Base-by-base conservation (phyloP, 352 stramenopile species). In the Globisporangium viniferum region DNA sequence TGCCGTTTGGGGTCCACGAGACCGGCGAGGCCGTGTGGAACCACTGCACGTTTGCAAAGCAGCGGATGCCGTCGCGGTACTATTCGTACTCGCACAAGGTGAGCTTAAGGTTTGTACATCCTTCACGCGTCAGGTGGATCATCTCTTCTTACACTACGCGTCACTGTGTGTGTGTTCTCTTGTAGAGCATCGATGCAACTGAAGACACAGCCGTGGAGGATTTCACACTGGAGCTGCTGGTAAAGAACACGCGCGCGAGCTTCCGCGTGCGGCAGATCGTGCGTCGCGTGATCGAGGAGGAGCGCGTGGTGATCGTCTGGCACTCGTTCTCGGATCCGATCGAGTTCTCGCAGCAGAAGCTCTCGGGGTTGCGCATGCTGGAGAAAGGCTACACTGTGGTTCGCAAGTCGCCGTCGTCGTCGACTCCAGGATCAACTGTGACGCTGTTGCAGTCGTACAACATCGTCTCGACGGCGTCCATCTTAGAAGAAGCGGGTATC, bases 261-360 rank as follows among this genome's bases (percentile, higher is more conserved):
- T 89, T 89, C 73, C 69, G 70, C 12, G 77, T 89, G 58, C 79
- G 84, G 36, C 80, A 91, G 53, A 73, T 91, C 55, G 76, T 88
- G 31, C 77, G 82, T 2, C 75, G 79, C 15, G 86, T 86, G 73
- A 73, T 81, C 20, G 78, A 89, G 44, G 33, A 70, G 6, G 80
- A 88, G 69, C 75, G 77, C 33, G 69, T 86, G 20, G 79, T 90
- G 57, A 85, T 90, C 36, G 79, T 80, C 35, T 90, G 80, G 80
- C 76, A 69, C 35, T 80, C 82, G 20, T 82, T 78, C 58, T 86
- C 85, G 67, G 71, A 91, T 20, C 80, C 80, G 15, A 64, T 81
- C n/a, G 74, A 85, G 68, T 91, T 89, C 62, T 77, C 75, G 54
- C 67, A 71, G 9, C 72, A 82, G 59, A 63, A 71, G 36, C 63